phyloP scores from a whole-genome alignment of 2,329 filamentous ascomycete species.

The Pestalotiopsis sp. region DNA sequence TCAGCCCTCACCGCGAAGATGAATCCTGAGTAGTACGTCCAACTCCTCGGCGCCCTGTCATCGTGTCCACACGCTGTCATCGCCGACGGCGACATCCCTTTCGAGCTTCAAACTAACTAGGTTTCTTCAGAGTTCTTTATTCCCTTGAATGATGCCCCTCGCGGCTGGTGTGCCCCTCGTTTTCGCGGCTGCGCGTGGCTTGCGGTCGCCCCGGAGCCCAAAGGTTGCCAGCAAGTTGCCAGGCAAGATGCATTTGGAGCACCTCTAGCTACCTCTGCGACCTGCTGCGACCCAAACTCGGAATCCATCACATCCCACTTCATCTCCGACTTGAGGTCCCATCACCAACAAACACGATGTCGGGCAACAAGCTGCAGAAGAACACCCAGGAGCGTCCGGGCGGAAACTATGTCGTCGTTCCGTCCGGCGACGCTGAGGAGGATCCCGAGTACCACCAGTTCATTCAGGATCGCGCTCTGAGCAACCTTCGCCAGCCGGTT shows the following conservation, averaged over 20 bases:
- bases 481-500: background rate
- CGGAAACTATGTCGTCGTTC: background rate
- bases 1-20: constrained; percentile 56
- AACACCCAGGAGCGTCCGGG: background rate
- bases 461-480: background rate
- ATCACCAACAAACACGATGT: background rate
- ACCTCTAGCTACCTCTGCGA: background rate
- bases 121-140: constrained; percentile 1
- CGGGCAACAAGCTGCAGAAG: background rate
- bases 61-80: background rate
- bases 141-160: background rate
- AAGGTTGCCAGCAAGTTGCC: background rate
- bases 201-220: background rate
- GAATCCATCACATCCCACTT: background rate
- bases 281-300: background rate
- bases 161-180: constrained; percentile 4
- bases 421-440: background rate
- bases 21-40: constrained; percentile 90
- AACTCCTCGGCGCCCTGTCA: background rate
- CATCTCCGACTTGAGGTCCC: background rate
- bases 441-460: background rate
- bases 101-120: background rate
- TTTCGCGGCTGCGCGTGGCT: constrained; percentile 3
- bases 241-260: background rate
- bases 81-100: background rate